Percentiles rank a stretch among this genome's conserved stretches.
phyloP scores from a whole-genome alignment of 345 rosid species.

The Aurinia saxatilis region DNA sequence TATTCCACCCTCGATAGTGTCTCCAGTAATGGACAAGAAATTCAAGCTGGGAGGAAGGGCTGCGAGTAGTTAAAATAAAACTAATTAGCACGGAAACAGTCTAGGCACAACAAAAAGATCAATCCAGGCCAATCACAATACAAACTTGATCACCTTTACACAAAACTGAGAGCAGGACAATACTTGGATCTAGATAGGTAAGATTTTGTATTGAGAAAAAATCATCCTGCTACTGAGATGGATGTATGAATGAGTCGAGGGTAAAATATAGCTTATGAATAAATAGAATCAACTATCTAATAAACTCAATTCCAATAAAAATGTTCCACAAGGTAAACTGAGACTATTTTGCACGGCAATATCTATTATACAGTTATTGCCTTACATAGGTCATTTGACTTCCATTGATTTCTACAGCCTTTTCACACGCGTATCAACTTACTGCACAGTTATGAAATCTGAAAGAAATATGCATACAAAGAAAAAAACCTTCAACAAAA shows the following conservation, averaged over 20 bases:
- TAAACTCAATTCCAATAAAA: background rate
- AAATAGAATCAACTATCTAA: background rate
- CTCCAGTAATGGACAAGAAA: slow-evolving; percentile 90
- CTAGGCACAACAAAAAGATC: background rate
- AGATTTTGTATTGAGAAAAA: background rate
- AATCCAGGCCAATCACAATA: background rate
- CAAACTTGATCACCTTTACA: background rate
- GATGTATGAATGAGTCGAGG: background rate
- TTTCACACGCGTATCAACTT: background rate
- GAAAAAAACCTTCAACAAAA: background rate
- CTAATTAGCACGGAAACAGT: background rate
- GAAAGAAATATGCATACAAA: no score
- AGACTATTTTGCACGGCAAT: background rate
- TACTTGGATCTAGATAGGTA: background rate
- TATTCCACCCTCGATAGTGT: slow-evolving; percentile 68
- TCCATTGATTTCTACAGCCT: background rate
- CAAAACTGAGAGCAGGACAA: background rate
- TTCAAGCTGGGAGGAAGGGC: slow-evolving; percentile 96
- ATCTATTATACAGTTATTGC: background rate
- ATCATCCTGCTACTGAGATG: background rate
- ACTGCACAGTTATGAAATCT: no score
- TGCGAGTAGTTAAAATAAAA: slow-evolving; percentile 32
- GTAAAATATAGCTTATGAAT: background rate
- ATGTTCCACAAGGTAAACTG: background rate
- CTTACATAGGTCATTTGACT: background rate